phyloP scores from a whole-genome alignment of 2,329 filamentous ascomycete species.

The Tolypocladium endophyticum region DNA sequence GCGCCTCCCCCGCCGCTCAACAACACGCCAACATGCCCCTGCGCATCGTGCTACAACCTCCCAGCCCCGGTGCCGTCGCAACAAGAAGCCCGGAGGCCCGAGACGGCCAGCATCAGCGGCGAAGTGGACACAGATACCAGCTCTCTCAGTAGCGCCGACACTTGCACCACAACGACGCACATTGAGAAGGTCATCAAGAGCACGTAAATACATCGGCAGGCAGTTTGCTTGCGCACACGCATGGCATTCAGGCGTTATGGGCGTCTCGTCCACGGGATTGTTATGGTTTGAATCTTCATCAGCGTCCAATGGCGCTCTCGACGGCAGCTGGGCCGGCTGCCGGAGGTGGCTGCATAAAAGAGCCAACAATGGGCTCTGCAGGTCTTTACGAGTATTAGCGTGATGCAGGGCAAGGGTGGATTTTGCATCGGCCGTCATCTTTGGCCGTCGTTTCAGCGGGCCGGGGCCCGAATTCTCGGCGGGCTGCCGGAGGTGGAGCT shows the following conservation, averaged over 20 bases:
- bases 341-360: not conserved
- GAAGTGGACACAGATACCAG: not conserved
- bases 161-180: not conserved
- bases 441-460: not conserved
- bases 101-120: not conserved
- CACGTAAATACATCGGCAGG: not conserved
- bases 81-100: not conserved
- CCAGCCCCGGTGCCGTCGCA: not conserved
- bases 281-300: not conserved
- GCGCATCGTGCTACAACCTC: constrained; percentile 13
- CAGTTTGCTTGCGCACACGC: not conserved
- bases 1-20: constrained; percentile 26
- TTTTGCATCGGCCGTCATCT: not conserved
- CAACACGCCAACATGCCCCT: constrained; percentile 22
- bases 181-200: not conserved
- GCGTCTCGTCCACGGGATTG: not conserved
- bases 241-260: not conserved
- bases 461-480: not conserved
- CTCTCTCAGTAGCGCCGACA: not conserved
- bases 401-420: not conserved
- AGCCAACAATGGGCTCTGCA: not conserved
- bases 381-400: not conserved
- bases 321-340: not conserved
- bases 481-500: not conserved
- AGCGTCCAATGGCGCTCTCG: not conserved